These are phyloP conservation scores for Ramularia endophylla DNA, from an alignment of 2,329 filamentous ascomycete species.

Conservation along the genomic window DNA sequence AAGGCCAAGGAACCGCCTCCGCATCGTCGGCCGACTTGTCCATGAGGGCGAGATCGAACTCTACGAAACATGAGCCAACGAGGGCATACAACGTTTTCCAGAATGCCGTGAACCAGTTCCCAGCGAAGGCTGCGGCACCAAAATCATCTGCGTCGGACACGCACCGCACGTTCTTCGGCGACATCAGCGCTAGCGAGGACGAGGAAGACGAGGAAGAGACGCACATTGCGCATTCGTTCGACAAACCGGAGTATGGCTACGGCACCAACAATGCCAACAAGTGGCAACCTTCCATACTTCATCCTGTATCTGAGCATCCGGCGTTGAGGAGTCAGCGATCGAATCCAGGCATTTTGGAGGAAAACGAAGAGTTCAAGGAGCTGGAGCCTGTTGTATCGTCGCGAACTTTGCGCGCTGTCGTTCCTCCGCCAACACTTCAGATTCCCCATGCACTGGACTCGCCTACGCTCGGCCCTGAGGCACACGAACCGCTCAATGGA, in stretches of 20 bases:
- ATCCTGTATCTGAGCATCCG: constrained; percentile 32
- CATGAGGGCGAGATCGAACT: constrained; percentile 27
- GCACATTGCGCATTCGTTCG: constrained; percentile 13
- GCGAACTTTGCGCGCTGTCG: constrained; percentile 14
- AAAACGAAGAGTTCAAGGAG: constrained; percentile 19
- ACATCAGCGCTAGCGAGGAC: constrained; percentile 34
- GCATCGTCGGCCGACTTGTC: constrained; percentile 16
- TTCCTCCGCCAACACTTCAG: constrained; percentile 15
- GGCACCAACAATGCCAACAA: constrained; percentile 17
- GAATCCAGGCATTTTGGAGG: constrained; percentile 23
- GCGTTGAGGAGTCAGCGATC: constrained; percentile 24
- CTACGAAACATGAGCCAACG: constrained; percentile 26
- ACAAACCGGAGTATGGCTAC: constrained; percentile 22
- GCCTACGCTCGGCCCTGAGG: constrained; percentile 66
- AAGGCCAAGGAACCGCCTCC: constrained; percentile 17
- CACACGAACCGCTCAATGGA: constrained; percentile 56
- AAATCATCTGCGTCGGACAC: constrained; percentile 23
- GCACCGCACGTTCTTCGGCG: constrained; percentile 35
- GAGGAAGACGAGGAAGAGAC: constrained; percentile 33
- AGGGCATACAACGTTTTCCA: constrained; percentile 42
- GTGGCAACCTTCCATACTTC: constrained; percentile 28
- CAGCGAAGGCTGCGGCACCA: constrained; percentile 11
- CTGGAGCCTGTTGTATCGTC: constrained; percentile 14
- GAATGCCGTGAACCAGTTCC: constrained; percentile 39
- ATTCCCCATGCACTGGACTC: constrained; percentile 52